Conservation (phyloP, 257 asterid genomes). For the Nicotiana benthamiana region DNA sequence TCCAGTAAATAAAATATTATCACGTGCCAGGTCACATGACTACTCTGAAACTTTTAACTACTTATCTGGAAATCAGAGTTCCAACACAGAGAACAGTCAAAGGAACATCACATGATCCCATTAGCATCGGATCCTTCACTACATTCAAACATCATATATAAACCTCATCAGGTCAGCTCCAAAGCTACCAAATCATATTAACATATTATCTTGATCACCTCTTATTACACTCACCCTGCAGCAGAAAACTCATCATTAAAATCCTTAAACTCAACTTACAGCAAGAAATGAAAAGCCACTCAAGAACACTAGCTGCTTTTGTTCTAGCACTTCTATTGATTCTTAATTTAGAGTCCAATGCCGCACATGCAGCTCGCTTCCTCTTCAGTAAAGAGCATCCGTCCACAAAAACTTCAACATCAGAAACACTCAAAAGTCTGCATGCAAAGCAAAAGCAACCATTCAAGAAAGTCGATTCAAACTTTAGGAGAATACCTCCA, state of each 20-base stretch:
- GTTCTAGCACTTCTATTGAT: conserved; percentile 35
- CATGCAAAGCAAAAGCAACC: conserved; percentile 30
- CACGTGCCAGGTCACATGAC: conserved; percentile 54
- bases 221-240: conserved; percentile 1
- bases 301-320: conserved; percentile 20
- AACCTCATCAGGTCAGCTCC: conserved; percentile 13
- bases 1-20: conserved; percentile 23
- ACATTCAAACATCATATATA: conserved; percentile 2
- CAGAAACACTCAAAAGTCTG: conserved; percentile 28
- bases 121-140: conserved; percentile 37
- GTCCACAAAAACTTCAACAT: conserved; percentile 13
- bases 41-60: conserved; percentile 24
- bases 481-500: conserved; percentile 42
- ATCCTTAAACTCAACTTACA: conserved; percentile 2
- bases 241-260: background rate
- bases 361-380: conserved; percentile 22
- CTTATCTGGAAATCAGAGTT: conserved; percentile 43
- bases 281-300: conserved; percentile 23
- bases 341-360: conserved; percentile 26
- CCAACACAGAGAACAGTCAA: conserved; percentile 41
- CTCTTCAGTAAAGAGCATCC: conserved; percentile 6
- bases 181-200: conserved; percentile 1
- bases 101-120: conserved; percentile 51
- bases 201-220: background rate
- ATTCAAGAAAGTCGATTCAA: conserved; percentile 40